A percentile compares a stretch with the other conserved stretches of the same genome.
Conservation (phyloP, 805 yeast genomes). For the Ogataea angusta region DNA sequence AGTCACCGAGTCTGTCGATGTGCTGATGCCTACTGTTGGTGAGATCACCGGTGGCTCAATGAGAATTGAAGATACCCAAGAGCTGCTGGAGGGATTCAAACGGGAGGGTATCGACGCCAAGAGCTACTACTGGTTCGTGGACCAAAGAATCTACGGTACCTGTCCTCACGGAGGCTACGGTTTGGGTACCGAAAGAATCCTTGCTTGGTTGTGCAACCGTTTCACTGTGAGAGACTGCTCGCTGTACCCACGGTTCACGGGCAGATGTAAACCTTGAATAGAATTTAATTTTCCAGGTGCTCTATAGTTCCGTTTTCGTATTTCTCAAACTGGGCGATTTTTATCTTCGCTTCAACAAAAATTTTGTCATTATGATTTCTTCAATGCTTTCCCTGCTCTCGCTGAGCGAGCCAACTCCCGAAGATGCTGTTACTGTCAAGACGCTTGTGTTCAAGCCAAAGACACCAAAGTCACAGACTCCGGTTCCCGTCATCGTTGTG, state of each 20-base stretch:
- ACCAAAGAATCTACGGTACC: slow-evolving; percentile 94
- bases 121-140: slow-evolving; percentile 94
- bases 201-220: slow-evolving; percentile 97
- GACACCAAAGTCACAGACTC: slow-evolving; percentile 75
- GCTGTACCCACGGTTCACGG: slow-evolving; percentile 95
- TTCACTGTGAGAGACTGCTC: slow-evolving; percentile 98
- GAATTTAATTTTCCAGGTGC: not conserved
- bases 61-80: slow-evolving; percentile 85
- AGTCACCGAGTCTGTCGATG: slow-evolving; percentile 98
- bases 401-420: slow-evolving; percentile 50
- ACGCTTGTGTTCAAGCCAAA: slow-evolving; percentile 87
- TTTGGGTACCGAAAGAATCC: slow-evolving; percentile 94
- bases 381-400: slow-evolving; percentile 66
- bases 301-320: not conserved
- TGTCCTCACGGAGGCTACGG: slow-evolving; percentile 99
- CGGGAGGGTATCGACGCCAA: slow-evolving; percentile 84
- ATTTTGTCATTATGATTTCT: slow-evolving; percentile 38
- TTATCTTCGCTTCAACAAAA: slow-evolving; percentile 1
- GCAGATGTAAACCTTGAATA: slow-evolving; percentile 89
- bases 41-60: slow-evolving; percentile 99
- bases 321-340: slow-evolving; percentile 1
- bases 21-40: slow-evolving; percentile 98
- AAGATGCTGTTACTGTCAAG: slow-evolving; percentile 56
- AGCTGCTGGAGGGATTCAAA: slow-evolving; percentile 83
- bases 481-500: slow-evolving; percentile 77